Conservation (phyloP, 805 yeast genomes). For the Pichia scutulata region DNA sequence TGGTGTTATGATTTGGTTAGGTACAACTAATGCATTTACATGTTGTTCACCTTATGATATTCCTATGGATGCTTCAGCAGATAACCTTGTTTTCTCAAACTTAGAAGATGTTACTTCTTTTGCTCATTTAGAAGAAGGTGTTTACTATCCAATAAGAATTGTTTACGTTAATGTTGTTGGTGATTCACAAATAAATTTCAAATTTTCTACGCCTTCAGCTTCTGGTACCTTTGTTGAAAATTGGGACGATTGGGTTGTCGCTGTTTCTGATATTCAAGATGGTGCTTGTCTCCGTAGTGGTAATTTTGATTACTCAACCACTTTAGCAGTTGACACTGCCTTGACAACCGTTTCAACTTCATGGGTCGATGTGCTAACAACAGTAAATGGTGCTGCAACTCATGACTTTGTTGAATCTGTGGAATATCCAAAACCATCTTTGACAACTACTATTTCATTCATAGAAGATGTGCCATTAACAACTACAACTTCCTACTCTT, state of each 20-base stretch:
- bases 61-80: neutral
- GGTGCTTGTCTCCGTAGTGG: neutral
- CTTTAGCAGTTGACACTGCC: neutral
- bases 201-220: neutral
- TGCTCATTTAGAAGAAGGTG: conserved; percentile 2
- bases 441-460: neutral
- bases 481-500: neutral
- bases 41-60: neutral
- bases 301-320: neutral
- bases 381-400: neutral
- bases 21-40: conserved; percentile 20
- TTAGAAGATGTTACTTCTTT: neutral
- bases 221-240: neutral
- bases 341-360: neutral
- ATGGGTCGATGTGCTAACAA: neutral
- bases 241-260: neutral
- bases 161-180: conserved; percentile 1
- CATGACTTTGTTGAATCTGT: neutral
- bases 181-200: neutral
- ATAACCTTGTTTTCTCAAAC: conserved; percentile 24
- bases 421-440: neutral
- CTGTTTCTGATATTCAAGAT: neutral
- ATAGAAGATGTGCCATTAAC: neutral
- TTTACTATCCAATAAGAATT: conserved; percentile 7
- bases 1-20: conserved; percentile 24